Percentiles rank a stretch among this genome's conserved stretches.
Conservation (phyloP, 1,284 basidiomycete species). For the Thelephora terrestris region DNA sequence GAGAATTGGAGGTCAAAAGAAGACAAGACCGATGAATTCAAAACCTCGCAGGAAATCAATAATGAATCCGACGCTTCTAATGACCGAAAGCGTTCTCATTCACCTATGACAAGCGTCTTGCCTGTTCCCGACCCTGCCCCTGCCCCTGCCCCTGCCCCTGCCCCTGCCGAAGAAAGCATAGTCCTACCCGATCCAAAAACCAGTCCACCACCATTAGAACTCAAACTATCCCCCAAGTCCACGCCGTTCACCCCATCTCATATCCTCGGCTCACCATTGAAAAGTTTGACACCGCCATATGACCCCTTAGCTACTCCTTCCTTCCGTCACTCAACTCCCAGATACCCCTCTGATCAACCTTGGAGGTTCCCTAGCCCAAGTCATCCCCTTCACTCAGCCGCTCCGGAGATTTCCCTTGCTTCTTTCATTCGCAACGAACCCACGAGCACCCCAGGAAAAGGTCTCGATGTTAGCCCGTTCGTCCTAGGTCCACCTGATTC, state of each 20-base stretch:
- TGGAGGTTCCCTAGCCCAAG: constrained; percentile 69
- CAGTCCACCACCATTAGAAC: background rate
- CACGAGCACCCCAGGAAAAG: background rate
- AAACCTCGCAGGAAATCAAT: constrained; percentile 5
- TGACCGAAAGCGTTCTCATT: constrained; percentile 1
- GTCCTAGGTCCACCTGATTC: constrained; percentile 14
- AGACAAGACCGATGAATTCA: background rate
- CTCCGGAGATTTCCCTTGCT: constrained; percentile 51
- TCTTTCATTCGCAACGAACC: constrained; percentile 38
- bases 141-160: background rate
- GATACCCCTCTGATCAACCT: constrained; percentile 59
- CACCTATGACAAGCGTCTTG: background rate
- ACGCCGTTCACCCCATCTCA: constrained; percentile 19
- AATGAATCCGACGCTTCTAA: constrained; percentile 11
- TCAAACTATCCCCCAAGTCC: constrained; percentile 6
- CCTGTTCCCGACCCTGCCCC: background rate
- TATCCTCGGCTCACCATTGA: constrained; percentile 17
- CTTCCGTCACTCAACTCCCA: constrained; percentile 64
- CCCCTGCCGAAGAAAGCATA: background rate
- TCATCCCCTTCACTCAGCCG: constrained; percentile 53
- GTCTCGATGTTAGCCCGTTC: constrained; percentile 23
- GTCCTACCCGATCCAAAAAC: background rate
- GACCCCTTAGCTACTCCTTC: constrained; percentile 60
- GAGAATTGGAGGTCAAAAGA: constrained; percentile 15
- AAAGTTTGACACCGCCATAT: constrained; percentile 53